phyloP scores from a whole-genome alignment of 768 basidiomycete species.

The Dictyophora rubrovolvata region DNA sequence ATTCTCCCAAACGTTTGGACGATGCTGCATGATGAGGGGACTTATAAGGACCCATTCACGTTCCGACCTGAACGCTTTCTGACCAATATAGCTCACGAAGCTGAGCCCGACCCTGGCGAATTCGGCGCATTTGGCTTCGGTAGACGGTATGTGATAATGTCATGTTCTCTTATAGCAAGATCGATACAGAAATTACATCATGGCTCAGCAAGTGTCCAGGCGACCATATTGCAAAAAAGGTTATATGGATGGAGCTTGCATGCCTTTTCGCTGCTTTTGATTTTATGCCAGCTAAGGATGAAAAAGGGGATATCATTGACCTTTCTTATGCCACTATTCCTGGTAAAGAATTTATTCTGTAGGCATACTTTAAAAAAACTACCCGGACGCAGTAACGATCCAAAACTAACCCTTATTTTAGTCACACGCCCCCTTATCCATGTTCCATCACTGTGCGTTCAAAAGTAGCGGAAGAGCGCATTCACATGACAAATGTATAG shows the following conservation, averaged over 20 bases:
- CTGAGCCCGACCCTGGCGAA: not conserved
- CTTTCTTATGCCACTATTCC: not conserved
- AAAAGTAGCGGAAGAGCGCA: not conserved
- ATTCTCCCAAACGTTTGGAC: not conserved
- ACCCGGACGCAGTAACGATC: not conserved
- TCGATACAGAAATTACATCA: not conserved
- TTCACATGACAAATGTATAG: not conserved
- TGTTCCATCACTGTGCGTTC: not conserved
- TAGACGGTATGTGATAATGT: not conserved
- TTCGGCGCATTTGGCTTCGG: not conserved
- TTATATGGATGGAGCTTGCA: not conserved
- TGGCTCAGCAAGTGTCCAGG: not conserved
- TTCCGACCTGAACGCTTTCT: not conserved
- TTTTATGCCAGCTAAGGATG: not conserved
- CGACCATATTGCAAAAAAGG: not conserved
- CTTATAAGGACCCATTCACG: slow-evolving; percentile 30
- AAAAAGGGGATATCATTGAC: not conserved
- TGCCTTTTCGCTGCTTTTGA: not conserved
- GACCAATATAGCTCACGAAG: not conserved
- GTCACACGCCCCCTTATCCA: not conserved
- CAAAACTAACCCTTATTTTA: not conserved
- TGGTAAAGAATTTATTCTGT: not conserved
- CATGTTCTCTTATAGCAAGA: not conserved
- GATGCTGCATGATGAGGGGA: slow-evolving; percentile 24
- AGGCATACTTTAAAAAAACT: not conserved